Evolutionary conservation across 2,329 filamentous ascomycete species (phyloP), one percentile per base, ranked within the genome.

Genomic region (Trichoderma pleuroti): DNA sequence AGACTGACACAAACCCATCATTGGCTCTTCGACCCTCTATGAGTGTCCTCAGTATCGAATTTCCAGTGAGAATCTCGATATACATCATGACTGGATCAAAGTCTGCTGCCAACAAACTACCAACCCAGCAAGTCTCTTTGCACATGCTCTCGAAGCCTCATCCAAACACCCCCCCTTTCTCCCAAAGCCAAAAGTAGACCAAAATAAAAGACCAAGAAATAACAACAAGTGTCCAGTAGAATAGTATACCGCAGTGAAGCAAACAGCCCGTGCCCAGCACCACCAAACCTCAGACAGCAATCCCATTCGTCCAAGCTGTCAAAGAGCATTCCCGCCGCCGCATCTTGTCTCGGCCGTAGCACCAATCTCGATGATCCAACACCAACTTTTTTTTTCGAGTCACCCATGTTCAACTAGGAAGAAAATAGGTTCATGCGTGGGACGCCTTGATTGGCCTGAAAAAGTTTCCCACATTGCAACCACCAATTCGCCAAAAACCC

Each of bases 1-100:
- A 24, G 46, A 4, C n/a, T 6, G n/a, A 49, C n/a, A 24, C 46
- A 24, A 14, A 8, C 12, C 21, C 46, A 24, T 24, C 46, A 52
- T 24, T 21, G 0, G n/a, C 21, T 11, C n/a, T 10, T 6, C n/a
- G n/a, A 21, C 10, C 2, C n/a, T 24, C 5, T 4, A 24, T 4
- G 1, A 24, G 3, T 52, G 2, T 12, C 0, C 46, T 52, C 46
- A 24, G 1, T 8, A 11, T 52, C 21, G 10, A 49, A 4, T 42
- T 10, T 2, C 39, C 7, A 21, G 42, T 18, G 11, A 46, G 18
- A n/a, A 21, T n/a, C 0, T 49, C 5, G 4, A 49, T 49, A 21
- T 12, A 6, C 5, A 52, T 52, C n/a, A 52, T 24, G 21, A 5
- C 11, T 52, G 11, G 11, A 24, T 52, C 46, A 52, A 21, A n/a